Conservation (phyloP, 2,329 filamentous ascomycete species). For the Hymenoscyphus repandus region DNA sequence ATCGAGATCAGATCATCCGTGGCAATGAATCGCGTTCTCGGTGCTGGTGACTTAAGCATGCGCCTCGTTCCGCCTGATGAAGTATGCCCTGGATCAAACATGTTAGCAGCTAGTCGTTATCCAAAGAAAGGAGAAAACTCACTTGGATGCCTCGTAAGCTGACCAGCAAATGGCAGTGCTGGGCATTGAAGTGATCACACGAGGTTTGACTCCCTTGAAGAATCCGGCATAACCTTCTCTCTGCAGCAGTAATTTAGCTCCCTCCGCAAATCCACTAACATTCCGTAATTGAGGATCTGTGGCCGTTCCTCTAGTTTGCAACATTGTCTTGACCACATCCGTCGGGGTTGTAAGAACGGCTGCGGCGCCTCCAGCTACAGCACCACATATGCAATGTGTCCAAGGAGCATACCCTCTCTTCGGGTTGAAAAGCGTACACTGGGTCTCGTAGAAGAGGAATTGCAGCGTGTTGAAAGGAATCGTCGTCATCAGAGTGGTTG, state of each 20-base stretch:
- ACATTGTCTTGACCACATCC: constrained; percentile 96
- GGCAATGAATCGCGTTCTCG: background rate
- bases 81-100: constrained; percentile 46
- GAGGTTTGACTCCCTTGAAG: constrained; percentile 85
- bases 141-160: constrained; percentile 66
- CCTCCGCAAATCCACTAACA: constrained; percentile 30
- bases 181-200: constrained; percentile 94
- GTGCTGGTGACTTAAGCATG: constrained; percentile 17
- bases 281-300: constrained; percentile 62
- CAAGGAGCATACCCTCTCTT: constrained; percentile 80
- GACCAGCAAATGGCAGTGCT: constrained; percentile 99
- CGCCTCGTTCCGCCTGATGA: constrained; percentile 48
- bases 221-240: constrained; percentile 84
- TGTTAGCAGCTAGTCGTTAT: constrained; percentile 7
- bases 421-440: constrained; percentile 91
- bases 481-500: constrained; percentile 96
- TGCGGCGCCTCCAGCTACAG: constrained; percentile 86
- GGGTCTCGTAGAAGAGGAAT: constrained; percentile 95
- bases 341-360: constrained; percentile 92
- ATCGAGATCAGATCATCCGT: background rate
- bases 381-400: constrained; percentile 90
- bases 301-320: constrained; percentile 87
- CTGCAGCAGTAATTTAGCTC: constrained; percentile 41
- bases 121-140: constrained; percentile 26
- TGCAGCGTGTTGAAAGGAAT: constrained; percentile 96